phyloP scores from a whole-genome alignment of 768 basidiomycete genomes.

The Boletus huronensis region DNA sequence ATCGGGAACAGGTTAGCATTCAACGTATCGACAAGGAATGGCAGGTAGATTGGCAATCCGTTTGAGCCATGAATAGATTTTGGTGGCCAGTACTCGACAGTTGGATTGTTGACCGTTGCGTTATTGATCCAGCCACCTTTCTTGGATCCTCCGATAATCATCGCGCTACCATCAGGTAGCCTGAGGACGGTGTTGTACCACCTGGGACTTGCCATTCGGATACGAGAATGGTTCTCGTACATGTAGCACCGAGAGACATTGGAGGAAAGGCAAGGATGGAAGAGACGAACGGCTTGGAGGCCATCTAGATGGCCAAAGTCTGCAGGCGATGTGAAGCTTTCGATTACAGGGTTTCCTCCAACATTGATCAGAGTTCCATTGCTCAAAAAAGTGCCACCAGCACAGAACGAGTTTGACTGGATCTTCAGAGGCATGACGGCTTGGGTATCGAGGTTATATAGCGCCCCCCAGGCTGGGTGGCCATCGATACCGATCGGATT shows the following conservation, averaged over 20 bases:
- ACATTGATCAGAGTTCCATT: conserved; percentile 79
- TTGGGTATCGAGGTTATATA: conserved; percentile 68
- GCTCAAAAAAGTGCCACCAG: conserved; percentile 71
- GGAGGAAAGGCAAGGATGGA: conserved; percentile 59
- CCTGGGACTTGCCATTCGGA: conserved; percentile 73
- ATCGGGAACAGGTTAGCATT: conserved; percentile 84
- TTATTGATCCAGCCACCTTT: conserved; percentile 89
- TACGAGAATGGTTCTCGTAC: conserved; percentile 56
- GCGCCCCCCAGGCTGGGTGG: conserved; percentile 78
- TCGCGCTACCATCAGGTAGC: conserved; percentile 72
- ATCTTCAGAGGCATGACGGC: conserved; percentile 58
- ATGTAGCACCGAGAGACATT: conserved; percentile 52
- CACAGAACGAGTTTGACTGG: conserved; percentile 83
- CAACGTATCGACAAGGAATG: conserved; percentile 66
- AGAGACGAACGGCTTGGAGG: conserved; percentile 67
- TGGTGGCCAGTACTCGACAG: conserved; percentile 78
- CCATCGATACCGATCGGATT: conserved; percentile 71
- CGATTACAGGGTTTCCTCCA: conserved; percentile 78
- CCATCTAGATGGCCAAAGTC: conserved; percentile 78
- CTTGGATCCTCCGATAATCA: conserved; percentile 78
- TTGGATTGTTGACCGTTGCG: conserved; percentile 74
- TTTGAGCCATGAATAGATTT: conserved; percentile 66
- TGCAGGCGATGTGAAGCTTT: conserved; percentile 55
- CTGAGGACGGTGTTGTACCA: conserved; percentile 79
- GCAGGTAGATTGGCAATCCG: conserved; percentile 61